Evolutionary conservation across 2,329 filamentous ascomycete genomes (phyloP), one percentile per base, ranked within the genome.

Genomic region (Alternaria infectoria): DNA sequence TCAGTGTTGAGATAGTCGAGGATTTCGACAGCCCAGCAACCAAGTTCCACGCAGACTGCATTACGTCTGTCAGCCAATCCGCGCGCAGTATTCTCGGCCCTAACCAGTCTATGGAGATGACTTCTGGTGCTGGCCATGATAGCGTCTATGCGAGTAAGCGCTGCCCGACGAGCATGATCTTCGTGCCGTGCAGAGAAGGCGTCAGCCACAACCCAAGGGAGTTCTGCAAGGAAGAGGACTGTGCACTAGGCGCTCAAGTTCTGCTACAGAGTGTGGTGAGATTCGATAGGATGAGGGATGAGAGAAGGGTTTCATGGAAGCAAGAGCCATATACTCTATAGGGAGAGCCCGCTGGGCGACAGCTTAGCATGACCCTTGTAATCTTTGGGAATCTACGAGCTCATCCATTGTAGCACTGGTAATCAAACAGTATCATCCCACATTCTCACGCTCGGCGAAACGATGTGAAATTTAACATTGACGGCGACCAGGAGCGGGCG

Each of bases 11-110:
- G 12, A 91, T 90, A 84, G 81, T 80, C 6, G 83, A 88, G 2
- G 89, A 92, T 73, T 88, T 88, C 68, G 83, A 87, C 52, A 88
- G 84, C 4, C 85, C 86, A 0, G 76, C 77, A 2, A 77, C 89
- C 0, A 83, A 84, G 28, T 93, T 93, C 79, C 84, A 93, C 69
- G 77, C 84, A 8, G 87, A 90, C 68, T 93, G 91, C 73, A 89
- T 93, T 60, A 77, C 81, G 1, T 89, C 88, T 36, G 90, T 93
- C 9, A 83, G 86, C 52, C 82, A 86, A 45, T 87, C 89, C 21
- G 88, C 89, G 0, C 85, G 84, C 5, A 83, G 90, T 2, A 85
- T 89, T 2, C 85, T 88, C 1, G 84, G 86, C 1, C 69, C 70
- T 46, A 73, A 83, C 19, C 44, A 59, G 25, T 77, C 82, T 62